A percentile compares a stretch with the other conserved stretches of the same genome.
Evolutionary conservation across 768 basidiomycete species (phyloP).

Genomic region (Mycena albidolilacea): DNA sequence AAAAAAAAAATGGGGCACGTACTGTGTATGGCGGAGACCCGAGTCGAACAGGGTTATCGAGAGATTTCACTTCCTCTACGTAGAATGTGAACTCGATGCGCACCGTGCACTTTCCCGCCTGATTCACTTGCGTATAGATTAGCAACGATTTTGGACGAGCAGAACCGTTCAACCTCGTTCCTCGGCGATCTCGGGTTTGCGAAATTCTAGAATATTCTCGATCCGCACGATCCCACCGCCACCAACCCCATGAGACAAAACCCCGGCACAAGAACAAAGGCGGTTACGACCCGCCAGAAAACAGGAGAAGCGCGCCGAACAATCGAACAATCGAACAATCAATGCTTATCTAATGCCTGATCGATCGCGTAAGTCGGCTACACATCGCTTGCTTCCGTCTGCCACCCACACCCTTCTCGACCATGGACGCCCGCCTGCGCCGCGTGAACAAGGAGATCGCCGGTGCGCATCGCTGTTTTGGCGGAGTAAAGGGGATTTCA

Average conservation of each 20-base stretch:
- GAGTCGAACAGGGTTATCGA: too few species aligned
- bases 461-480: slow-evolving; percentile 60
- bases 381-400: neutral
- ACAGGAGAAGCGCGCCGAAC: neutral
- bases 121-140: too few species aligned
- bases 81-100: too few species aligned
- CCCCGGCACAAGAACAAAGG: neutral
- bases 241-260: neutral
- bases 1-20: neutral
- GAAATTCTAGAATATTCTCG: too few species aligned
- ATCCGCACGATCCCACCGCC: too few species aligned
- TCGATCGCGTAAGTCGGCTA: neutral
- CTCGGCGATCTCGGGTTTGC: too few species aligned
- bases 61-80: too few species aligned
- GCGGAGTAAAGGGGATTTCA: neutral
- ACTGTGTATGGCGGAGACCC: neutral
- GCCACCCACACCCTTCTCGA: too few species aligned
- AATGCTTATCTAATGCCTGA: neutral
- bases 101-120: too few species aligned
- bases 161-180: too few species aligned
- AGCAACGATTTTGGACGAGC: too few species aligned
- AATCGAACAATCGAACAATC: neutral
- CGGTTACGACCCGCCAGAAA: neutral
- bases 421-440: slow-evolving; percentile 90
- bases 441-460: slow-evolving; percentile 96